These are phyloP conservation scores for Tulasnella sp. DNA, from an alignment of 768 basidiomycete genomes.

Conservation along the genomic window DNA sequence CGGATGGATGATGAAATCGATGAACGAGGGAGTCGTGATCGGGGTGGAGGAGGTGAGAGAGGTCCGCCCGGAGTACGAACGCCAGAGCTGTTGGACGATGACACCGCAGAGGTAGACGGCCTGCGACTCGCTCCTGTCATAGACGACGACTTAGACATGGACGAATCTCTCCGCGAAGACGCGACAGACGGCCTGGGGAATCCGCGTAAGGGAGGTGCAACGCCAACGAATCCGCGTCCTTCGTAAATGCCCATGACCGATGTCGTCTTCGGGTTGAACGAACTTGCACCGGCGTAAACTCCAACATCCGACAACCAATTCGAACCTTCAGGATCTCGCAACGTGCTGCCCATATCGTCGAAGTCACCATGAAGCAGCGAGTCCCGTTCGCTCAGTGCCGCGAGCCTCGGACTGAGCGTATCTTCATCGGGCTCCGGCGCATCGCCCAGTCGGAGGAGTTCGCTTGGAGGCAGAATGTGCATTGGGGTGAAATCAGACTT, in stretches of 20 bases:
- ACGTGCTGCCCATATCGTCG: conserved; percentile 10
- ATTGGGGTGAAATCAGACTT: conserved; percentile 2
- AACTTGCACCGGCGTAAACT: background rate
- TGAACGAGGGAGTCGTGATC: conserved; percentile 17
- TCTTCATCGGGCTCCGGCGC: background rate
- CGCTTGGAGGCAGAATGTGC: conserved; percentile 12
- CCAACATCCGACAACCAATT: conserved; percentile 8
- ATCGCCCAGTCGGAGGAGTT: conserved; percentile 13
- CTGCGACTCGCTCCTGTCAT: background rate
- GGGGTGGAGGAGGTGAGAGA: conserved; percentile 7
- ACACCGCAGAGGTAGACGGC: conserved; percentile 10
- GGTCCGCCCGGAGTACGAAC: conserved; percentile 1
- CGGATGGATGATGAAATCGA: conserved; percentile 14
- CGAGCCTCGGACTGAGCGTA: background rate
- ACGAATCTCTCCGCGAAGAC: conserved; percentile 4
- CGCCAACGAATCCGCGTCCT: background rate
- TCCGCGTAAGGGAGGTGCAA: background rate
- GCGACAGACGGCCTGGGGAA: background rate
- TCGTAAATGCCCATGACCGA: conserved; percentile 12
- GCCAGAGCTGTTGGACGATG: background rate
- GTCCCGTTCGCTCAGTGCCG: background rate
- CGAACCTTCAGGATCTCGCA: conserved; percentile 4
- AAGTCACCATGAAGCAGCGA: conserved; percentile 14
- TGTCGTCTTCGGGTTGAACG: background rate
- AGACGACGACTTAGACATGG: conserved; percentile 3